Evolutionary conservation across 257 asterid genomes (phyloP).

Genomic region (Sherardia arvensis): DNA sequence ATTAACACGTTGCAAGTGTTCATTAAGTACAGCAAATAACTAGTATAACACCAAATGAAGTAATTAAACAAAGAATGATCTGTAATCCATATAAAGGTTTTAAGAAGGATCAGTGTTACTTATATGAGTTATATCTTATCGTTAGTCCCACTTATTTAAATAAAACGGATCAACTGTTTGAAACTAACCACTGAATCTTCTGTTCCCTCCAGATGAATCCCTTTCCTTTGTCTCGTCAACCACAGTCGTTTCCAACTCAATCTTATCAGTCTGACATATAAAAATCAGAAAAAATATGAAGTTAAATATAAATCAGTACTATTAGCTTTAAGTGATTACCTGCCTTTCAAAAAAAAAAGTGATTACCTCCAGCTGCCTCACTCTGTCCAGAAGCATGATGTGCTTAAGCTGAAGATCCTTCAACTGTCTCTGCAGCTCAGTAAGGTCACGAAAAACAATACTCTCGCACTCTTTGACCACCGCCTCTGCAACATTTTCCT

Average conservation of each 20-base stretch:
- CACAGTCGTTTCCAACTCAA: constrained; percentile 96
- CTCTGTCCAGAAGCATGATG: constrained; percentile 71
- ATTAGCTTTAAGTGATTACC: constrained; percentile 29
- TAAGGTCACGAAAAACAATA: constrained; percentile 62
- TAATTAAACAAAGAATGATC: too few species aligned
- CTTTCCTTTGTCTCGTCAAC: constrained; percentile 97
- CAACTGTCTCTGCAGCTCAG: constrained; percentile 75
- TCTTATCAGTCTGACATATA: constrained; percentile 70
- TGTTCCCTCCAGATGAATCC: constrained; percentile 79
- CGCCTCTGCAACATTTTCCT: constrained; percentile 70
- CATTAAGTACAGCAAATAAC: neutral
- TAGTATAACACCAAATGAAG: neutral
- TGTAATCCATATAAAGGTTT: too few species aligned
- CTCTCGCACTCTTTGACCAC: constrained; percentile 77
- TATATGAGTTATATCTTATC: too few species aligned
- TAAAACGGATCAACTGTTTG: neutral
- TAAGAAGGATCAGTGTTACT: too few species aligned
- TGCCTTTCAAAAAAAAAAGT: too few species aligned
- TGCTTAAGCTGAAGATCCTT: constrained; percentile 82
- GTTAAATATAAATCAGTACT: neutral
- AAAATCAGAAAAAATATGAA: constrained; percentile 4
- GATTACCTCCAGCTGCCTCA: constrained; percentile 84
- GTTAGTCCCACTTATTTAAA: neutral
- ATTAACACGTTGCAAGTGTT: too few species aligned
- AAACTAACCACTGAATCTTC: constrained; percentile 94